Base-by-base conservation (phyloP, 2,329 filamentous ascomycete species). In the Colletotrichum costaricense region DNA sequence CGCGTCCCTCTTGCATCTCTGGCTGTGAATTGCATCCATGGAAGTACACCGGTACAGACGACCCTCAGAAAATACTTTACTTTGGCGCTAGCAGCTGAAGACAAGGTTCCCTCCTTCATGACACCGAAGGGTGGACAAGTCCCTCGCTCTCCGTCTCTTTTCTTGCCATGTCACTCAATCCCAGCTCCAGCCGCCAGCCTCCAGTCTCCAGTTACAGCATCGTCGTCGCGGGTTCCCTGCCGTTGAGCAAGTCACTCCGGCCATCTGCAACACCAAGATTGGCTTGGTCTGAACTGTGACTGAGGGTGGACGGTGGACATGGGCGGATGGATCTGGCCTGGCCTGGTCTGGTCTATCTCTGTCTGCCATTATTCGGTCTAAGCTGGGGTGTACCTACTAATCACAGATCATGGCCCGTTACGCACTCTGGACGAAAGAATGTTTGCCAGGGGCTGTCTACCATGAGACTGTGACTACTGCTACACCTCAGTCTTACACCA, bases 31-130 rank as follows among this genome's bases (percentile, higher is more conserved):
- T 49, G 19, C 42, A 22, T 3, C 9, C 26, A 28, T 28, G 55
- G 52, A 73, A 38, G 66, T 73, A 65, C 60, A 59, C 35, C 2
- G 67, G 35, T 65, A 73, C 70, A 42, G 22, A 38, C 0, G 38
- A 24, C 46, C 58, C 69, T 63, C 56, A 30, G 28, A 30, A 35
- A 33, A 46, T 60, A 46, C 55, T 24, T 65, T 73, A 33, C 63
- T 58, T 66, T 66, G 30, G 60, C 67, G 67, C 70, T 70, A 73
- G 70, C 55, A 70, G 67, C 70, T 73, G 60, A 46, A 70, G 70
- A 73, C 70, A 73, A 73, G 67, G 70, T 65, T 66, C 70, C 69
- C 60, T 73, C 60, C 59, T 63, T 64, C 70, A 65, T 65, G 67
- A 70, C 60, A 60, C 69, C 67, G 67, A 73, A 60, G 60, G 67